Percentiles rank a stretch among this genome's conserved stretches.
Conservation (phyloP, 2,329 filamentous ascomycete genomes). For the Grosmannia clavigera region DNA sequence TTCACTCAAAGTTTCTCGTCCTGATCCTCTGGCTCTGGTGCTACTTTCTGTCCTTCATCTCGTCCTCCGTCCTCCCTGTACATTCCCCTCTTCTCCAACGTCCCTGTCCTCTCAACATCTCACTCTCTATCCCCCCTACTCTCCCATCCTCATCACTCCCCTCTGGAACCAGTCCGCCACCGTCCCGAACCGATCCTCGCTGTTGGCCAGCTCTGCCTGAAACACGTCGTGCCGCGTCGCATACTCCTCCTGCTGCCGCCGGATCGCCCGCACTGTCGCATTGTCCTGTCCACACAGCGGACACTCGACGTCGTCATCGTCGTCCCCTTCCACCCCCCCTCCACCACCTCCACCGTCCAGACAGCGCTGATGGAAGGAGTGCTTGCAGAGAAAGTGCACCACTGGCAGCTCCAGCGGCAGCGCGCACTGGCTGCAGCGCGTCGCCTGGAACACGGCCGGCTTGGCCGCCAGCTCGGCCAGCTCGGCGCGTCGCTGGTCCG, state of each 20-base stretch:
- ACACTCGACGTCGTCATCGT: slow-evolving; percentile 48
- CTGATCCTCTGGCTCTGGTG: too few relatives aligned
- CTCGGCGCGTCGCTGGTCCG: slow-evolving; percentile 65
- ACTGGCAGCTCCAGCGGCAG: slow-evolving; percentile 71
- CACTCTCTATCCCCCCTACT: background rate
- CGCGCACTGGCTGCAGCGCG: slow-evolving; percentile 74
- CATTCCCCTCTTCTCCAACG: too few relatives aligned
- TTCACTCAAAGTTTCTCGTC: too few relatives aligned
- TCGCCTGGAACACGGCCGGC: slow-evolving; percentile 81
- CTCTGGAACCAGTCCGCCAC: slow-evolving; percentile 91
- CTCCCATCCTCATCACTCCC: slow-evolving; percentile 61
- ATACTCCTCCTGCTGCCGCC: slow-evolving; percentile 74
- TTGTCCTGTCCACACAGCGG: slow-evolving; percentile 77
- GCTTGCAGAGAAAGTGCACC: slow-evolving; percentile 94
- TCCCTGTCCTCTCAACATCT: too few relatives aligned
- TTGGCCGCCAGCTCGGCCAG: slow-evolving; percentile 65
- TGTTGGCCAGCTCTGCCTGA: slow-evolving; percentile 61
- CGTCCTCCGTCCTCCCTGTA: background rate
- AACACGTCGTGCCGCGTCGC: slow-evolving; percentile 85
- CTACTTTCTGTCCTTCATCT: background rate
- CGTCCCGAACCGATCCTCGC: slow-evolving; percentile 76
- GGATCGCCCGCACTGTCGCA: slow-evolving; percentile 76
- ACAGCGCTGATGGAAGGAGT: slow-evolving; percentile 90
- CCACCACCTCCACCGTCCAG: slow-evolving; percentile 35
- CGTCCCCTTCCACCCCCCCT: slow-evolving; percentile 33